These are phyloP conservation scores for Suhomyces coccinellae DNA, from an alignment of 1,139 yeast genomes.

Conservation along the genomic window DNA sequence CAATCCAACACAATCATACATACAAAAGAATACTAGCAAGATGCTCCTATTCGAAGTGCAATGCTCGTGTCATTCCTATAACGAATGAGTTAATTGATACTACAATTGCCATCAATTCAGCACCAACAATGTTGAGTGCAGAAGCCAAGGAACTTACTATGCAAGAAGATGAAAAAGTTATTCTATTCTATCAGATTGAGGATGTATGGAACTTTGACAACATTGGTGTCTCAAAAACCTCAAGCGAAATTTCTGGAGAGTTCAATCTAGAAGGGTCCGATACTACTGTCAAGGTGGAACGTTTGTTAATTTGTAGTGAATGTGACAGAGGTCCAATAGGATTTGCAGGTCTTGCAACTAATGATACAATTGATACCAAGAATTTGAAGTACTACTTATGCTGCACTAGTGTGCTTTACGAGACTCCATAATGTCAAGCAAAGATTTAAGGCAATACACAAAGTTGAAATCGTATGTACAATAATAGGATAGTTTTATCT, in stretches of 20 bases:
- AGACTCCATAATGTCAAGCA: conserved; percentile 8
- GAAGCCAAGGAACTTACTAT: not conserved
- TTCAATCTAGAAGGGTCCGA: conserved; percentile 7
- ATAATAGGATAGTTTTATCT: too few relatives aligned
- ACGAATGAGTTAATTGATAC: conserved; percentile 14
- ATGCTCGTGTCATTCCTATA: conserved; percentile 37
- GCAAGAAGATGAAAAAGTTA: conserved; percentile 3
- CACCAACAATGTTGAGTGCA: conserved; percentile 29
- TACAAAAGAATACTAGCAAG: conserved; percentile 18
- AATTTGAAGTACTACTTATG: conserved; percentile 46
- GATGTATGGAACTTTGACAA: conserved; percentile 81
- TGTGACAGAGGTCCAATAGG: conserved; percentile 79
- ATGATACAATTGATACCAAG: conserved; percentile 30
- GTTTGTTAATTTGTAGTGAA: conserved; percentile 65
- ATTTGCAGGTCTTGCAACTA: conserved; percentile 47
- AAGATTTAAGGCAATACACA: not conserved
- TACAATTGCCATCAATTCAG: conserved; percentile 19
- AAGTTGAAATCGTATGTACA: not conserved
- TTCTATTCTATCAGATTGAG: conserved; percentile 33
- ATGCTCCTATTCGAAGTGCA: conserved; percentile 41
- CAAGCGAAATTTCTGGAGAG: conserved; percentile 24
- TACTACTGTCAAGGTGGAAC: conserved; percentile 31
- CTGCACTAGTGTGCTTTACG: conserved; percentile 45
- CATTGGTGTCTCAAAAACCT: conserved; percentile 65
- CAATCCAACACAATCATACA: conserved; percentile 6